Conservation (phyloP, 345 rosid genomes). For the Camelina laxa region DNA sequence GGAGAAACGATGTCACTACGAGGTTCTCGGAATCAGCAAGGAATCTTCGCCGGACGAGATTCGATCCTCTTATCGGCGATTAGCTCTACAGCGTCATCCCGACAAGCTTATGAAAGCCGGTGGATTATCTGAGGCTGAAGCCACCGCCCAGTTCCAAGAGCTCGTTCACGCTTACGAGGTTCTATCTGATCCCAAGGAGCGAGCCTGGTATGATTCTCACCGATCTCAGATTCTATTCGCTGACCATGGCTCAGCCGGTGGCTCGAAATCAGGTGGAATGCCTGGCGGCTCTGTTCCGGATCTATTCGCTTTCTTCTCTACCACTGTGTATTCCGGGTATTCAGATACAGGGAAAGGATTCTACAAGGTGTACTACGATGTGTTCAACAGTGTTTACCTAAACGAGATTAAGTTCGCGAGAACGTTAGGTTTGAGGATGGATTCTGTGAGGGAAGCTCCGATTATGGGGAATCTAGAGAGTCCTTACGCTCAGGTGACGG, state of each 20-base stretch:
- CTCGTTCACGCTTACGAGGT: constrained; percentile 85
- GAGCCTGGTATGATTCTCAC: constrained; percentile 94
- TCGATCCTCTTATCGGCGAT: constrained; percentile 75
- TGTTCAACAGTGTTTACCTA: constrained; percentile 61
- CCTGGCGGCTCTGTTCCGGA: constrained; percentile 59
- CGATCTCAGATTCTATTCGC: constrained; percentile 95
- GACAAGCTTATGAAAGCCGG: constrained; percentile 93
- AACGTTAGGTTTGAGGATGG: constrained; percentile 63
- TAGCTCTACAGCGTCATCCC: constrained; percentile 94
- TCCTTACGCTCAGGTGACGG: constrained; percentile 75
- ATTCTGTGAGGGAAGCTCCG: constrained; percentile 71
- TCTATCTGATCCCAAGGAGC: constrained; percentile 87
- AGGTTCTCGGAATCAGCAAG: constrained; percentile 64
- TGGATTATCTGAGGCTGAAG: constrained; percentile 72
- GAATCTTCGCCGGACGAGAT: constrained; percentile 80
- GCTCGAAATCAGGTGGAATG: constrained; percentile 49
- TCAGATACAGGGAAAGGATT: constrained; percentile 78
- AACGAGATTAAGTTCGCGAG: constrained; percentile 68
- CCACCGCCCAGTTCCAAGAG: constrained; percentile 94
- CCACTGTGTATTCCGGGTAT: constrained; percentile 68
- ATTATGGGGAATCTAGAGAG: constrained; percentile 87
- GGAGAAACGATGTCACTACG: constrained; percentile 91
- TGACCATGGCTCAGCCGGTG: constrained; percentile 50
- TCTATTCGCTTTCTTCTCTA: constrained; percentile 81
- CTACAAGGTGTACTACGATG: constrained; percentile 80